Base-by-base conservation (phyloP, 2,329 filamentous ascomycete species). In the Scedosporium apiospermum region DNA sequence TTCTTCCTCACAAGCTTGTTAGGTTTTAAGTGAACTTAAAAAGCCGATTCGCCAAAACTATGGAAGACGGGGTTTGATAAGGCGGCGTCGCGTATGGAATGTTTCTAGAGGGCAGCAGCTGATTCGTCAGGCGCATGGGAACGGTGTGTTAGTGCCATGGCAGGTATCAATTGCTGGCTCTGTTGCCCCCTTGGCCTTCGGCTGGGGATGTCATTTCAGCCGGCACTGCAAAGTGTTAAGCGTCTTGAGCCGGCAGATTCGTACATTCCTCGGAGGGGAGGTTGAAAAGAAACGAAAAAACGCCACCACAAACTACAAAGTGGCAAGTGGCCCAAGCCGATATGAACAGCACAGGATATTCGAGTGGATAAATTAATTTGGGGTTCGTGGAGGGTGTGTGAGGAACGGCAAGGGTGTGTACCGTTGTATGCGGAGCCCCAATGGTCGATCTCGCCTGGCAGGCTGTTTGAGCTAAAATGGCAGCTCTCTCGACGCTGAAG, bases 381-480 rank as follows among this genome's bases (percentile, higher is more conserved):
- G 51, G 51, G 51, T 23, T 26, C 23, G 6, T n/a, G 18, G 23
- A 55, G 44, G 44, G n/a, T 55, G 51, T 18, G 18, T 55, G 9
- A 18, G 49, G 3, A 21, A 34, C 9, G 6, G 30, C 1, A 3
- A 34, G 30, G 30, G 30, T 34, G 30, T 34, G 30, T 34, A 6
- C 27, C 27, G 2, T 23, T 23, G 23, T 23, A 23, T 23, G 9
- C 30, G 30, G 34, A 38, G 3, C 4, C 34, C 10, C 34, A 26
- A 23, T 26, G 21, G 51, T 55, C 21, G 51, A 55, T 55, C 51
- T 55, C 12, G 12, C 51, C 51, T 55, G 21, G 51, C 51, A 10
- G 51, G 18, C 23, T 55, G 51, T 55, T 55, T 55, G 51, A 55
- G 51, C 51, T 55, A 55, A 55, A 55, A 55, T 26, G 51, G 51